Evolutionary conservation across 441 rosid genomes (phyloP), one percentile per base, ranked within the genome.

Genomic region (Euphorbia celastroides): DNA sequence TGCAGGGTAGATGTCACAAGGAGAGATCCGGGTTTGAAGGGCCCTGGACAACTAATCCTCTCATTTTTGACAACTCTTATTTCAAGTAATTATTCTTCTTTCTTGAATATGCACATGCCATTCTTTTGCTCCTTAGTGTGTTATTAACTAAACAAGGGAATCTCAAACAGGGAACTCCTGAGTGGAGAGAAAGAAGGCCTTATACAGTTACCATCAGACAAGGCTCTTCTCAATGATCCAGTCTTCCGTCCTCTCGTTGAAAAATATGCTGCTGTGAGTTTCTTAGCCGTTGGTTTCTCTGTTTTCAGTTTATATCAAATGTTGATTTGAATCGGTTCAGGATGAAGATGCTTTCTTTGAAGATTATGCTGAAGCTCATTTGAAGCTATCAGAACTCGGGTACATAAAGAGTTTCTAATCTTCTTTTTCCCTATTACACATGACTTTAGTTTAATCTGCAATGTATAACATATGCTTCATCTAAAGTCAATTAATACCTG

Each of bases 1-100:
- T 71, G 7, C 72, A 91, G 96, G 99, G 97, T 65, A 83, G 87
- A 73, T 81, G 88, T 77, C 96, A 89, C 83, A 86, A 81, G 81
- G 99, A 93, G 67, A 83, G 97, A 66, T 91, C 99, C 69, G 97
- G 99, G 26, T 89, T 88, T 64, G 96, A 91, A 74, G 99, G 96
- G 60, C 73, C 96, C 3, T 93, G 97, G 99, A 93, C 99, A 3
- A 7, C 60, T 36, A 88, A 91, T 67, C 99, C 97, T 32, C 88
- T 86, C 16, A 81, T 87, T 48, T 91, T 93, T 57, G 89, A 93
- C 70, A 89, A 88, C 77, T 78, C 96, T 46, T 91, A 91, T 77
- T 93, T 87, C 84, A 82, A 52, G 99, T 88, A 65, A 74, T 64
- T 27, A 30, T 11, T 0, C 11, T 48, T 11, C 26, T 31, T 34